These are phyloP conservation scores for Sporothrix humicola DNA, from an alignment of 2,329 filamentous ascomycete genomes.

Conservation along the genomic window DNA sequence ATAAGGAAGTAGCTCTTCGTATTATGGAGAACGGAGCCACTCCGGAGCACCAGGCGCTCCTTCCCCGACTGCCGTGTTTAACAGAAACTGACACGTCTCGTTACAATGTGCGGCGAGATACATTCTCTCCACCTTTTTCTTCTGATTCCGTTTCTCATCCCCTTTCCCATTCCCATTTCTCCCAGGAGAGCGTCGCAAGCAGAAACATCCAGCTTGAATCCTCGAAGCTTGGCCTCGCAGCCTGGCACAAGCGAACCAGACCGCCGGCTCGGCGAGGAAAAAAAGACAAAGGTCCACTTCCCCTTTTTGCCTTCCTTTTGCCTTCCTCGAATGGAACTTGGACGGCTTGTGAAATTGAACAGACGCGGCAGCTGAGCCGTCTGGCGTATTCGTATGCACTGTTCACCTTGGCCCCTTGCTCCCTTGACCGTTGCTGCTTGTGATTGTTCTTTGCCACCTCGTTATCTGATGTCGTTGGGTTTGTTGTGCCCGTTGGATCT, in stretches of 20 bases:
- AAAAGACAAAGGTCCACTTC: too few species aligned
- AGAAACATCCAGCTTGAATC: neutral
- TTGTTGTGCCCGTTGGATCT: constrained; percentile 13
- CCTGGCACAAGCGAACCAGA: constrained; percentile 11
- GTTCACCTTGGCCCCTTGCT: neutral
- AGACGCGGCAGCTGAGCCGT: neutral
- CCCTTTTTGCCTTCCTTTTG: neutral
- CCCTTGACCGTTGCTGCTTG: neutral
- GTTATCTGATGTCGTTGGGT: neutral
- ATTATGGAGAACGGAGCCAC: neutral
- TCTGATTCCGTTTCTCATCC: neutral
- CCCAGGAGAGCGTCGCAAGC: neutral
- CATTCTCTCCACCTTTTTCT: constrained; percentile 18
- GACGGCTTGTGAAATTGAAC: neutral
- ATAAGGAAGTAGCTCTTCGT: neutral
- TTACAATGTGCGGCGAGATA: neutral
- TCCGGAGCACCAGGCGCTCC: neutral
- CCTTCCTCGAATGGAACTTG: neutral
- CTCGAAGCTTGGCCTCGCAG: neutral
- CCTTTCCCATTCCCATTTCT: neutral
- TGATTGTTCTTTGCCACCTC: neutral
- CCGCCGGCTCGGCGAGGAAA: constrained; percentile 6
- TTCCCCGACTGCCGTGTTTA: neutral
- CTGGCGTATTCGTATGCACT: constrained; percentile 7
- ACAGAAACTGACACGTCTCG: constrained; percentile 11